Conservation (phyloP, 2,329 filamentous ascomycete species). For the Fusarium nanum region DNA sequence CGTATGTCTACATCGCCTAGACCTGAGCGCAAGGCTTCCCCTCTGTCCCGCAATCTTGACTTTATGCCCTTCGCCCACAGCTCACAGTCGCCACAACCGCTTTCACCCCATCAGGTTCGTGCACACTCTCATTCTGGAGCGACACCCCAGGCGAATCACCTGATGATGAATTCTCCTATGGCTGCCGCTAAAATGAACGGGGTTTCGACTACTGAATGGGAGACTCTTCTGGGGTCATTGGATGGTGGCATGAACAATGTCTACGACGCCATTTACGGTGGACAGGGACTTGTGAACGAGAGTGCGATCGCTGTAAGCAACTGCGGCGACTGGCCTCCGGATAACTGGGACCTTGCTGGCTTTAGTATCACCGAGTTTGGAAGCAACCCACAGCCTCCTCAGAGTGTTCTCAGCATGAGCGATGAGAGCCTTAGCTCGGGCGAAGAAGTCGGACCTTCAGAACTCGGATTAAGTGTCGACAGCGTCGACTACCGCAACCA, state of each 20-base stretch:
- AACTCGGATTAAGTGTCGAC: slow-evolving; percentile 58
- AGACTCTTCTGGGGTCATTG: slow-evolving; percentile 81
- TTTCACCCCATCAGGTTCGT: slow-evolving; percentile 60
- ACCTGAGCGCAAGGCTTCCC: slow-evolving; percentile 40
- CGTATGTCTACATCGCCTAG: slow-evolving; percentile 60
- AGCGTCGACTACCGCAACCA: slow-evolving; percentile 51
- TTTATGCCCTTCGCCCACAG: slow-evolving; percentile 66
- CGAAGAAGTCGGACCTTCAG: slow-evolving; percentile 62
- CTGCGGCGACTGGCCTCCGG: slow-evolving; percentile 64
- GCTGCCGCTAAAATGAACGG: slow-evolving; percentile 51
- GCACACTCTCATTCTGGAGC: slow-evolving; percentile 50
- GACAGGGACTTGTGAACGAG: slow-evolving; percentile 62
- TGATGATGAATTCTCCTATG: slow-evolving; percentile 38
- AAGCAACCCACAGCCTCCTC: slow-evolving; percentile 57
- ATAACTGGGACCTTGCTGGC: slow-evolving; percentile 65
- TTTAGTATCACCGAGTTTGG: slow-evolving; percentile 64
- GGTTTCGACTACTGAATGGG: slow-evolving; percentile 80
- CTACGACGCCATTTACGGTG: slow-evolving; percentile 85
- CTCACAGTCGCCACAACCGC: slow-evolving; percentile 61
- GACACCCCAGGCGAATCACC: slow-evolving; percentile 44
- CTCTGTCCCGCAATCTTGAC: slow-evolving; percentile 61
- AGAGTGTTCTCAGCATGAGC: slow-evolving; percentile 67
- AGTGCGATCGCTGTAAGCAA: slow-evolving; percentile 58
- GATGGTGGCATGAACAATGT: slow-evolving; percentile 85
- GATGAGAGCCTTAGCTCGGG: slow-evolving; percentile 69